phyloP scores from a whole-genome alignment of 1,284 basidiomycete species.

The Puccinia hordei region DNA sequence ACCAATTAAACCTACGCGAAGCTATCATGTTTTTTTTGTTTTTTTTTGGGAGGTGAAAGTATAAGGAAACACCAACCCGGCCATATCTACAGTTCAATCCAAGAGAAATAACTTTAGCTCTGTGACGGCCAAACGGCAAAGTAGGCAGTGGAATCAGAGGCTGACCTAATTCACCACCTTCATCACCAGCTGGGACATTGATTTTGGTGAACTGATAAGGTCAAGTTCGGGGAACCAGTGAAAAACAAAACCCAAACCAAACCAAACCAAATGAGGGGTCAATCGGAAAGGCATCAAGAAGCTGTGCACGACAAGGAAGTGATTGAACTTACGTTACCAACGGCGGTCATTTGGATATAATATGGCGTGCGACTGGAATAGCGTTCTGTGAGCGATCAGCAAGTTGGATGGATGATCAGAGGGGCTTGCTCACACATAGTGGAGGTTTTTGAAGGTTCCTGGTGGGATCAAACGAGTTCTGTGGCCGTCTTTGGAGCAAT shows the following conservation, averaged over 20 bases:
- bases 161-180: conserved; percentile 49
- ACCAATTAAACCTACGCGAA: not conserved
- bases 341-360: conserved; percentile 47
- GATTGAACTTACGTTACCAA: conserved; percentile 27
- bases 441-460: conserved; percentile 56
- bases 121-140: not conserved
- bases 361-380: conserved; percentile 33
- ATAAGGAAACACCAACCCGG: conserved; percentile 22
- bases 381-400: not conserved
- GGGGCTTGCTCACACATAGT: conserved; percentile 52
- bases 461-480: conserved; percentile 58
- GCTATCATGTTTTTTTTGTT: too few species aligned
- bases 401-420: too few species aligned
- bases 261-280: too few species aligned
- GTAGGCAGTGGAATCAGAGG: too few species aligned
- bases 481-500: conserved; percentile 58
- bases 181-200: conserved; percentile 26
- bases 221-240: too few species aligned
- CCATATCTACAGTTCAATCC: conserved; percentile 11
- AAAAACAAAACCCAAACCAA: too few species aligned
- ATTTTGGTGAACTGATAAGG: conserved; percentile 44
- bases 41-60: too few species aligned
- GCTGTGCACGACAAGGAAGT: not conserved
- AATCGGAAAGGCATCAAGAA: too few species aligned
- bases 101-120: too few species aligned